Conservation (phyloP, 805 yeast genomes). For the Metschnikowia kunwiensis region DNA sequence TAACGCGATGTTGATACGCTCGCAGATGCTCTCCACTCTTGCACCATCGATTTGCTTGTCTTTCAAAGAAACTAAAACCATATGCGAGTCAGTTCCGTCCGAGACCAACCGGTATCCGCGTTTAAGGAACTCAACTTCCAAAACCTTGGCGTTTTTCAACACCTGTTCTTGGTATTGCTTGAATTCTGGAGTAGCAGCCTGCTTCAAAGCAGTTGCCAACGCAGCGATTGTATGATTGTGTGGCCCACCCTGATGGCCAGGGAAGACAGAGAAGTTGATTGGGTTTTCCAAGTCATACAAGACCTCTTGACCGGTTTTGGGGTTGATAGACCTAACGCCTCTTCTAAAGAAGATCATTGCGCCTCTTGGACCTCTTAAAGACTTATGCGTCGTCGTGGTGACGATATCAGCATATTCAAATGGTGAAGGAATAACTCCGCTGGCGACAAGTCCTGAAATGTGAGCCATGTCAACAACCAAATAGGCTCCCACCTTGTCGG, state of each 20-base stretch:
- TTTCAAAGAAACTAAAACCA: conserved; percentile 86
- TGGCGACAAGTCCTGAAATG: conserved; percentile 92
- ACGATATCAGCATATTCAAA: conserved; percentile 97
- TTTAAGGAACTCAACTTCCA: conserved; percentile 69
- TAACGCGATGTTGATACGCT: conserved; percentile 89
- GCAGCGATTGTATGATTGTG: conserved; percentile 99
- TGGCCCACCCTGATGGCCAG: conserved; percentile 99
- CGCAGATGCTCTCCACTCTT: conserved; percentile 92
- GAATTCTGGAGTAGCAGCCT: conserved; percentile 87
- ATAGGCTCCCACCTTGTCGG: conserved; percentile 96
- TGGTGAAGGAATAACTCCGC: conserved; percentile 94
- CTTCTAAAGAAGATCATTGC: conserved; percentile 99
- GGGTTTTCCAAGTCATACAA: conserved; percentile 88
- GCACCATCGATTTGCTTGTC: conserved; percentile 95
- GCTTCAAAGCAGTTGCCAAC: conserved; percentile 93
- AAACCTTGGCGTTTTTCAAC: conserved; percentile 78
- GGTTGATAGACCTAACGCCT: conserved; percentile 81
- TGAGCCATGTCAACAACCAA: conserved; percentile 98
- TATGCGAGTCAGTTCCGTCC: conserved; percentile 95
- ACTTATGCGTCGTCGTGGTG: conserved; percentile 98
- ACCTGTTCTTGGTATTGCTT: conserved; percentile 87
- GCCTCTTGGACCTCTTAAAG: conserved; percentile 99
- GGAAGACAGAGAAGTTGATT: conserved; percentile 98
- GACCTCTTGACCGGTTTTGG: conserved; percentile 87
- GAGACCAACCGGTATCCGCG: conserved; percentile 82